phyloP scores from a whole-genome alignment of 2,329 filamentous ascomycete species.

The Pestalotiopsis sp. region DNA sequence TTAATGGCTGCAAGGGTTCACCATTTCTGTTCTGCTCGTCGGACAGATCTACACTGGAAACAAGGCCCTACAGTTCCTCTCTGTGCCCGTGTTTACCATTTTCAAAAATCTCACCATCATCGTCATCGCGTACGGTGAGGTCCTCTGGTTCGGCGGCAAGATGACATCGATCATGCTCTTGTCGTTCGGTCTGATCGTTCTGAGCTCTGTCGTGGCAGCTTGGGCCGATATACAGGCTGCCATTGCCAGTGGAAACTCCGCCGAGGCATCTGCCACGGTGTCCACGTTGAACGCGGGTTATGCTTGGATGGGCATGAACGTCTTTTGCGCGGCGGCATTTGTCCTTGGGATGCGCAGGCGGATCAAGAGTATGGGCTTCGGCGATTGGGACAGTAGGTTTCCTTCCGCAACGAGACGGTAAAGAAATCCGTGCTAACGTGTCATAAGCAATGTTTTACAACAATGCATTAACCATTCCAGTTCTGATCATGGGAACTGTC shows the following conservation, averaged over 20 bases:
- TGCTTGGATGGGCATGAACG: slow-evolving; percentile 97
- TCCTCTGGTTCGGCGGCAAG: slow-evolving; percentile 94
- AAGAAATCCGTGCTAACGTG: background rate
- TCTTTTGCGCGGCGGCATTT: slow-evolving; percentile 89
- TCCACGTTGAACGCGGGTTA: slow-evolving; percentile 94
- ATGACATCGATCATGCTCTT: slow-evolving; percentile 86
- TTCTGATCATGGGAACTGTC: slow-evolving; percentile 80
- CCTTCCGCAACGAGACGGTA: background rate
- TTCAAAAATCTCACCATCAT: slow-evolving; percentile 99
- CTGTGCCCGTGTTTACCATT: slow-evolving; percentile 97
- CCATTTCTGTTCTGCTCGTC: slow-evolving; percentile 90
- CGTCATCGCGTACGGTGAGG: slow-evolving; percentile 96
- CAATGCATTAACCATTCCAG: slow-evolving; percentile 93
- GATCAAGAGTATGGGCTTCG: slow-evolving; percentile 99
- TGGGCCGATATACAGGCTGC: slow-evolving; percentile 88
- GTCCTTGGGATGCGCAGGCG: slow-evolving; percentile 94
- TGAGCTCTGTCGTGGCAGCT: slow-evolving; percentile 90
- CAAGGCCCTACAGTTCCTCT: slow-evolving; percentile 94
- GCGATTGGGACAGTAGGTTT: slow-evolving; percentile 95
- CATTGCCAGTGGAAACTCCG: slow-evolving; percentile 34
- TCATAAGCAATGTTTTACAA: slow-evolving; percentile 94
- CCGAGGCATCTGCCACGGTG: slow-evolving; percentile 72
- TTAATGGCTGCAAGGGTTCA: slow-evolving; percentile 63
- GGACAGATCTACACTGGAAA: slow-evolving; percentile 99
- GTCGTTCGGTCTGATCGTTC: slow-evolving; percentile 94